Conservation (phyloP, 805 yeast genomes). For the Candida yuanshanica region DNA sequence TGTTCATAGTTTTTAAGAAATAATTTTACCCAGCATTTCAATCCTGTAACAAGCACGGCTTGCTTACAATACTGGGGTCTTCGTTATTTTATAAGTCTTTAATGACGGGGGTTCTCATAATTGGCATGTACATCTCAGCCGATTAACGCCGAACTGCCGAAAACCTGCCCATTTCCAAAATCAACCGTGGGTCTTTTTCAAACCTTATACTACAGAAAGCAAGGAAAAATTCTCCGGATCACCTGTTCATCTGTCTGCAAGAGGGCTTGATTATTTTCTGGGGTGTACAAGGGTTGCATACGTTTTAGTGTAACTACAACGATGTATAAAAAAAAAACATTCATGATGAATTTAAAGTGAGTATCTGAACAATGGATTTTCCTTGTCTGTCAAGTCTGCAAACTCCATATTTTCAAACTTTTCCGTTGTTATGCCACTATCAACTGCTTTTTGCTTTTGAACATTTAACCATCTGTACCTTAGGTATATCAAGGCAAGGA, state of each 20-base stretch:
- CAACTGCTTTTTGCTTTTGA: constrained; percentile 13
- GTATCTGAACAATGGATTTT: constrained; percentile 38
- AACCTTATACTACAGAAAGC: background rate
- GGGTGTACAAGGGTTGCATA: too few species aligned
- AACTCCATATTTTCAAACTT: constrained; percentile 26
- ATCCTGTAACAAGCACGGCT: background rate
- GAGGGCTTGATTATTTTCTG: background rate
- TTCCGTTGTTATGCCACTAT: background rate
- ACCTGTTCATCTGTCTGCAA: background rate
- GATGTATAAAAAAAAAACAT: too few species aligned
- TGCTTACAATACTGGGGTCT: background rate
- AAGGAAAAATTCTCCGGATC: too few species aligned
- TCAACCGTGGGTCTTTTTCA: background rate
- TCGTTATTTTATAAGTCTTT: background rate
- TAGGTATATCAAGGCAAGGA: constrained; percentile 23
- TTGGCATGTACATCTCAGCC: too few species aligned
- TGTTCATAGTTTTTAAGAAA: background rate
- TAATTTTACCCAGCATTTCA: too few species aligned
- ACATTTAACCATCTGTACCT: constrained; percentile 34
- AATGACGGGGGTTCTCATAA: background rate
- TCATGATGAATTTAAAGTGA: constrained; percentile 1
- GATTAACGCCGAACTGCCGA: background rate
- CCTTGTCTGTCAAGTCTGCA: constrained; percentile 40
- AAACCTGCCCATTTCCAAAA: background rate
- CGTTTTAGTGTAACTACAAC: too few species aligned